These are phyloP conservation scores for Colletotrichum sp. DNA, from an alignment of 2,329 filamentous ascomycete genomes.

Conservation along the genomic window DNA sequence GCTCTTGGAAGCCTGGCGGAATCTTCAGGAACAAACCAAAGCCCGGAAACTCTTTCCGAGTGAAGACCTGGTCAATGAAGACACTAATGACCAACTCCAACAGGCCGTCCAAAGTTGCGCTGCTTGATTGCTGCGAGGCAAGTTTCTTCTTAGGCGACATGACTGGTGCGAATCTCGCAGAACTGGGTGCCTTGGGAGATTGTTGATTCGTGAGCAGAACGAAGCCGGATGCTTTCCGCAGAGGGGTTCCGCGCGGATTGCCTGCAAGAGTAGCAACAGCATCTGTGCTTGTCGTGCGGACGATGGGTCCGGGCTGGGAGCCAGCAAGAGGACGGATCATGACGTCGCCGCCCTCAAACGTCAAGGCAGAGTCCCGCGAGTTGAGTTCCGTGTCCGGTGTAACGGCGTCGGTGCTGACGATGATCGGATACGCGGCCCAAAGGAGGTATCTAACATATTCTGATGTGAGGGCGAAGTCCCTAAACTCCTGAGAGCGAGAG, in stretches of 20 bases:
- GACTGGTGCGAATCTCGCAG: conserved; percentile 67
- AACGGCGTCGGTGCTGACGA: conserved; percentile 85
- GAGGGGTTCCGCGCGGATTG: conserved; percentile 62
- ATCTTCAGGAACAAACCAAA: conserved; percentile 86
- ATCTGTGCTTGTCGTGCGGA: conserved; percentile 70
- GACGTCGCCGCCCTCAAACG: conserved; percentile 85
- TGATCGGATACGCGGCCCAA: conserved; percentile 81
- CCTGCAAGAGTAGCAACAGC: conserved; percentile 55
- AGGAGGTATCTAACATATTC: conserved; percentile 84
- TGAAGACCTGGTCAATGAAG: conserved; percentile 85
- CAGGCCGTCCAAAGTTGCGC: conserved; percentile 76
- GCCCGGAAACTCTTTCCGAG: conserved; percentile 88
- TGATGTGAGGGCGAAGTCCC: conserved; percentile 81
- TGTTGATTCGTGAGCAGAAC: conserved; percentile 81
- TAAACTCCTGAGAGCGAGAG: conserved; percentile 75
- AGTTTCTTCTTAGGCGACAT: conserved; percentile 64
- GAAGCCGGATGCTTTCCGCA: conserved; percentile 88
- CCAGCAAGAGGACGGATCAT: conserved; percentile 76
- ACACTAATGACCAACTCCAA: conserved; percentile 79
- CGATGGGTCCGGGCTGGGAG: conserved; percentile 69
- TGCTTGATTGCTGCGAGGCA: conserved; percentile 59
- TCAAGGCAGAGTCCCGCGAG: conserved; percentile 79
- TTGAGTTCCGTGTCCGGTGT: conserved; percentile 86
- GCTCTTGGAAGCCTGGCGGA: conserved; percentile 90
- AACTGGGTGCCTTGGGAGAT: conserved; percentile 59